A percentile compares a stretch with the other conserved stretches of the same genome.
Conservation (phyloP, 2,329 filamentous ascomycete genomes). For the Ophiocordyceps polyrhachis-furcata region DNA sequence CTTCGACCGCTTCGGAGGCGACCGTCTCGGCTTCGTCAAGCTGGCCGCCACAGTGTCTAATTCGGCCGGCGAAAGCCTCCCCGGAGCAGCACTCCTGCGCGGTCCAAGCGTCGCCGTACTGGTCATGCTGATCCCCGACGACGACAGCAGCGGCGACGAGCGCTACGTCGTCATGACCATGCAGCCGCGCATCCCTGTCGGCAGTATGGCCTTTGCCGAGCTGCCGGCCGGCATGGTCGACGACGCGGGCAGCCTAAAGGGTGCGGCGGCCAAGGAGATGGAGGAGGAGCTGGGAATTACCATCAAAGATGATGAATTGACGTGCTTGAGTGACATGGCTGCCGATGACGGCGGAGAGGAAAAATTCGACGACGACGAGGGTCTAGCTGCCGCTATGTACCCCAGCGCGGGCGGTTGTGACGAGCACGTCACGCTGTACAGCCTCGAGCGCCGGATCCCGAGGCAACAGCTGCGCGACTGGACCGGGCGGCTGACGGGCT, state of each 20-base stretch:
- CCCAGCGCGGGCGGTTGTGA: conserved; percentile 42
- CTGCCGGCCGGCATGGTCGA: conserved; percentile 42
- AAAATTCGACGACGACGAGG: conserved; percentile 10
- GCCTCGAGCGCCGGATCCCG: conserved; percentile 32
- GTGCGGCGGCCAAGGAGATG: conserved; percentile 40
- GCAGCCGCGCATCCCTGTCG: conserved; percentile 36
- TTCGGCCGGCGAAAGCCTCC: conserved; percentile 26
- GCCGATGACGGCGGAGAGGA: conserved; percentile 5
- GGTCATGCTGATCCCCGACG: conserved; percentile 34
- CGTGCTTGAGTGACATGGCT: conserved; percentile 32
- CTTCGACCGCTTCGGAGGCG: conserved; percentile 29
- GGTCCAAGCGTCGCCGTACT: conserved; percentile 44
- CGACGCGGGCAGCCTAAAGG: conserved; percentile 31
- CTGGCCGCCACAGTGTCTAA: conserved; percentile 30
- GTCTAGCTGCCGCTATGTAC: conserved; percentile 30
- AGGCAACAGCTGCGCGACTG: conserved; percentile 31
- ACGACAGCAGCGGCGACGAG: conserved; percentile 23
- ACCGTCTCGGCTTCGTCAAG: conserved; percentile 37
- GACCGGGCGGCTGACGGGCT: conserved; percentile 37
- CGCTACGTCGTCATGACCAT: conserved; percentile 39
- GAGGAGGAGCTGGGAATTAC: conserved; percentile 38
- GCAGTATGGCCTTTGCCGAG: conserved; percentile 35
- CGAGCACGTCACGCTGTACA: conserved; percentile 39
- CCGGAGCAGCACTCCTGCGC: conserved; percentile 36
- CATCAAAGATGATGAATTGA: conserved; percentile 27